A percentile compares a stretch with the other conserved stretches of the same genome.
Conservation (phyloP, 1,284 basidiomycete genomes). For the Anthracocystis setariae region DNA sequence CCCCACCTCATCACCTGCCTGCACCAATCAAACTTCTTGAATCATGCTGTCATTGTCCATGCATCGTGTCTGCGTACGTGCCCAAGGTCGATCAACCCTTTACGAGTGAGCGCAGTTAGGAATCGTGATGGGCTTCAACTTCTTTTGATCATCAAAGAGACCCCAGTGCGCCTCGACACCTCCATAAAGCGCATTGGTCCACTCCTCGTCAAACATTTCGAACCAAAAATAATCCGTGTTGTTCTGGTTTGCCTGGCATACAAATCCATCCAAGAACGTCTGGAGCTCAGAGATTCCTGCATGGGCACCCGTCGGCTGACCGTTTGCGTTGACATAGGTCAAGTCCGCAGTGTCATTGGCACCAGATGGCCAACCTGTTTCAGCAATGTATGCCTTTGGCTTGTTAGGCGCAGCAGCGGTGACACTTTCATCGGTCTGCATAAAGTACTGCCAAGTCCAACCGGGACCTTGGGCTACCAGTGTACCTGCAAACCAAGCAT, state of each 20-base stretch:
- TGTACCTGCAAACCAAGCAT: slow-evolving; percentile 45
- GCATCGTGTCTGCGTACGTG: slow-evolving; percentile 6
- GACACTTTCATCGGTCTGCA: slow-evolving; percentile 24
- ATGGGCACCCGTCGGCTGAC: slow-evolving; percentile 25
- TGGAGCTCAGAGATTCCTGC: slow-evolving; percentile 34
- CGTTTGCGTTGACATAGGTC: slow-evolving; percentile 33
- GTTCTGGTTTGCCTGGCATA: slow-evolving; percentile 39
- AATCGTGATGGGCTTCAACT: slow-evolving; percentile 36
- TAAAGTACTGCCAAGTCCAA: slow-evolving; percentile 43
- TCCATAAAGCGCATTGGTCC: slow-evolving; percentile 40
- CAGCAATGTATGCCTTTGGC: slow-evolving; percentile 43
- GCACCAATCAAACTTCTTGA: too few species aligned
- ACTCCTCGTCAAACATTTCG: slow-evolving; percentile 41
- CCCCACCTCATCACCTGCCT: not conserved
- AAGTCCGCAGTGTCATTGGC: slow-evolving; percentile 26
- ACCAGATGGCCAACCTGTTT: slow-evolving; percentile 39
- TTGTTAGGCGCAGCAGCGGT: slow-evolving; percentile 29
- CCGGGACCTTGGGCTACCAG: slow-evolving; percentile 28
- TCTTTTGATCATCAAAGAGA: slow-evolving; percentile 36
- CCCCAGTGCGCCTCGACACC: slow-evolving; percentile 50
- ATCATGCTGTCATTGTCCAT: slow-evolving; percentile 3
- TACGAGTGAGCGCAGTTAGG: slow-evolving; percentile 22
- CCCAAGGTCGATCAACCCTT: too few species aligned
- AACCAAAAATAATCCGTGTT: slow-evolving; percentile 43
- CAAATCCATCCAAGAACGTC: slow-evolving; percentile 37